These are phyloP conservation scores for Juglanconis oblonga DNA, from an alignment of 2,329 filamentous ascomycete species.

Conservation along the genomic window DNA sequence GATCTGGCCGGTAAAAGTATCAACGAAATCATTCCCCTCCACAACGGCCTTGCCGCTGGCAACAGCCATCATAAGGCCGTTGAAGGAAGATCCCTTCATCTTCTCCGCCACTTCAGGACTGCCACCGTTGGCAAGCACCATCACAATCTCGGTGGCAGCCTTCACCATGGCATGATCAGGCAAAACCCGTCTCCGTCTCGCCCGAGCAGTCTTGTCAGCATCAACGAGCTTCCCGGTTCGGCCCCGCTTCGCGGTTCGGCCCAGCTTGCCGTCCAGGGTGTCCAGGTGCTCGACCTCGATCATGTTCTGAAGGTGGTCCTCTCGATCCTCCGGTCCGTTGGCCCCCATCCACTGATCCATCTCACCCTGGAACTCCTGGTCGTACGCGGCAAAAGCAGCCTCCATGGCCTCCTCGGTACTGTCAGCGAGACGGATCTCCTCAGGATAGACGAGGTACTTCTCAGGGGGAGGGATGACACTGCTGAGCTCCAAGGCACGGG, in stretches of 20 bases:
- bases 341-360: constrained; percentile 31
- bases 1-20: constrained; percentile 15
- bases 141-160: constrained; percentile 69
- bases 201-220: neutral
- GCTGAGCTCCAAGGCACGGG: neutral
- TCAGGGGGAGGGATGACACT: neutral
- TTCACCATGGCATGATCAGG: constrained; percentile 64
- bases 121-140: constrained; percentile 65
- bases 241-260: neutral
- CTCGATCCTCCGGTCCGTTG: constrained; percentile 26
- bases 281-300: constrained; percentile 7
- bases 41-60: constrained; percentile 70
- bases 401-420: constrained; percentile 25
- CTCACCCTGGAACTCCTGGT: constrained; percentile 24
- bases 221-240: neutral
- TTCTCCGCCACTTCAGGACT: constrained; percentile 50
- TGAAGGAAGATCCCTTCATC: constrained; percentile 75
- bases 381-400: constrained; percentile 27
- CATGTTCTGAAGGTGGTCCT: constrained; percentile 21
- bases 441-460: constrained; percentile 13
- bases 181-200: neutral
- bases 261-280: constrained; percentile 13
- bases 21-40: constrained; percentile 66
- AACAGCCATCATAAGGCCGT: constrained; percentile 73
- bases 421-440: constrained; percentile 15